phyloP scores from a whole-genome alignment of 495 filamentous ascomycete species.

The Darksidea phi region DNA sequence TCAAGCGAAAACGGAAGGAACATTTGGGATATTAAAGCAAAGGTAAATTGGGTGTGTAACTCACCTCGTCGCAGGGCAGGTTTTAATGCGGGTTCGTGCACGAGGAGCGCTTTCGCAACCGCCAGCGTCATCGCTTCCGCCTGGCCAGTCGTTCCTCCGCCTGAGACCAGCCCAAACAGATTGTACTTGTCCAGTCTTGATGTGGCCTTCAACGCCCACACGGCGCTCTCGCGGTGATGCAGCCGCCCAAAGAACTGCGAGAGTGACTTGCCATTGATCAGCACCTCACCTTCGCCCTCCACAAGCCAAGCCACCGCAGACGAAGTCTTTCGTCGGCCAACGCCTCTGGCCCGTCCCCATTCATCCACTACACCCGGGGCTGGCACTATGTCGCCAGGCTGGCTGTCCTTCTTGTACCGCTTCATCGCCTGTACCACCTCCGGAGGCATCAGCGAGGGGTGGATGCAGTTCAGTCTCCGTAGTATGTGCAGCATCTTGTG shows the following conservation, averaged over 20 bases:
- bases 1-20: background rate
- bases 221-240: conserved; percentile 90
- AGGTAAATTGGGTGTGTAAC: conserved; percentile 39
- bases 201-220: conserved; percentile 84
- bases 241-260: conserved; percentile 76
- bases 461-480: conserved; percentile 79
- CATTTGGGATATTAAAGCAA: conserved; percentile 13
- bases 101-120: conserved; percentile 80
- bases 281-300: conserved; percentile 84
- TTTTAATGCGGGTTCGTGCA: conserved; percentile 89
- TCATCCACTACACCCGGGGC: conserved; percentile 63
- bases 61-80: conserved; percentile 82
- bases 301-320: conserved; percentile 81
- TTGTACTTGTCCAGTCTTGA: conserved; percentile 94
- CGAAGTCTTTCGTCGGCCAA: conserved; percentile 82
- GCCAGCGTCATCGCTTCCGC: conserved; percentile 93
- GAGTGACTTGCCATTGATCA: conserved; percentile 84
- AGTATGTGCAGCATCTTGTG: conserved; percentile 69
- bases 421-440: conserved; percentile 64
- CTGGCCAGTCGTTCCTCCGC: conserved; percentile 91
- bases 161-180: conserved; percentile 77
- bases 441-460: conserved; percentile 70
- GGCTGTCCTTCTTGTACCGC: conserved; percentile 70
- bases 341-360: conserved; percentile 70
- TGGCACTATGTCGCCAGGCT: conserved; percentile 62